These are phyloP conservation scores for Podaxis carcinomalis DNA, from an alignment of 768 basidiomycete species.

Conservation along the genomic window DNA sequence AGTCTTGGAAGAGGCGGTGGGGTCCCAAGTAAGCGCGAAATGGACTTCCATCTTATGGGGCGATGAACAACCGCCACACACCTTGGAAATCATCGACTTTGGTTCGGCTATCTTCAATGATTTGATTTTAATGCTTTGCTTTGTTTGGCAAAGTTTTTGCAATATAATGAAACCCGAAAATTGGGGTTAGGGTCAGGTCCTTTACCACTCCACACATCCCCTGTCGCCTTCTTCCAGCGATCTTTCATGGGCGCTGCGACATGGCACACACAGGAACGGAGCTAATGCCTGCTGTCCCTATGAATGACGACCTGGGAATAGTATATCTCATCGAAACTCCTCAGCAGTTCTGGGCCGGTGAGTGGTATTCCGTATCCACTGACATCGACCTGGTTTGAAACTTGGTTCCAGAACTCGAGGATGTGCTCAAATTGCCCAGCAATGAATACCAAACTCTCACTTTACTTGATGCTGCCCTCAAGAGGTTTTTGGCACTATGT, in stretches of 20 bases:
- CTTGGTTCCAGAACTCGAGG: slow-evolving; percentile 71
- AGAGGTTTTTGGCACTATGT: slow-evolving; percentile 74
- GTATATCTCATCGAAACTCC: slow-evolving; percentile 79
- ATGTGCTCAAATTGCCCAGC: slow-evolving; percentile 64
- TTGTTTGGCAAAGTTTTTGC: background rate
- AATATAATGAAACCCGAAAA: background rate
- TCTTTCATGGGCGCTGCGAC: slow-evolving; percentile 20
- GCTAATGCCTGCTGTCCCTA: slow-evolving; percentile 29
- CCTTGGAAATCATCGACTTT: too few relatives aligned
- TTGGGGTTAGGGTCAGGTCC: background rate
- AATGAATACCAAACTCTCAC: slow-evolving; percentile 62
- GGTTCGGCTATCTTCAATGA: too few relatives aligned
- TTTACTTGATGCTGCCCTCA: slow-evolving; percentile 73
- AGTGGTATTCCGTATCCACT: slow-evolving; percentile 20
- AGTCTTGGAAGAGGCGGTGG: too few relatives aligned
- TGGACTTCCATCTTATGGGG: too few relatives aligned
- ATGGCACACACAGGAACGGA: slow-evolving; percentile 24
- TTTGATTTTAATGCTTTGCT: background rate
- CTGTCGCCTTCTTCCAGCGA: background rate
- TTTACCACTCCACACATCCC: background rate
- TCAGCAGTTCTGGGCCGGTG: slow-evolving; percentile 90
- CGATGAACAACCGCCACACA: too few relatives aligned
- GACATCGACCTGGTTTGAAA: slow-evolving; percentile 1
- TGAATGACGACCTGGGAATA: slow-evolving; percentile 72
- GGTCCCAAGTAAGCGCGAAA: too few relatives aligned